Conservation (phyloP, 2,329 filamentous ascomycete genomes). For the Phaeoacremonium minimum region DNA sequence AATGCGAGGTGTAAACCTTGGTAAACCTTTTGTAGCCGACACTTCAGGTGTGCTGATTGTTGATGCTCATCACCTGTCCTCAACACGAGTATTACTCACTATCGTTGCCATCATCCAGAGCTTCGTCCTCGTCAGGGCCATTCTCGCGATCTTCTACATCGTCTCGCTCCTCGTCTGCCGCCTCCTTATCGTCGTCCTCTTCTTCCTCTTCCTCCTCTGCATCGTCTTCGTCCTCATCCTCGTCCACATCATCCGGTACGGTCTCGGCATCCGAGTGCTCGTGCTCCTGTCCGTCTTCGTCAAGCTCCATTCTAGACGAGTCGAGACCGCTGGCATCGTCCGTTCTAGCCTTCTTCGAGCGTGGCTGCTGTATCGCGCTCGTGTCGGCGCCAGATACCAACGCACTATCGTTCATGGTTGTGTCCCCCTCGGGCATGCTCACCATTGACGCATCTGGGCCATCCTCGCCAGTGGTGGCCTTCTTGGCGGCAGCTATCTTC, state of each 20-base stretch:
- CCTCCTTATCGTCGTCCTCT: constrained; percentile 40
- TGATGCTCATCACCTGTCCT: too few relatives aligned
- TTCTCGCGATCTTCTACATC: constrained; percentile 39
- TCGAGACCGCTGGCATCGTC: constrained; percentile 24
- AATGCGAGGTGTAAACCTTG: too few relatives aligned
- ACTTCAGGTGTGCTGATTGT: too few relatives aligned
- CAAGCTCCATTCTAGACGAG: constrained; percentile 43
- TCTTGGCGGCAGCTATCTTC: constrained; percentile 64
- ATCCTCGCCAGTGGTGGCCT: constrained; percentile 19
- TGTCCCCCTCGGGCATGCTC: constrained; percentile 12
- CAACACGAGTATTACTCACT: constrained; percentile 51
- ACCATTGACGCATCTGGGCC: constrained; percentile 21
- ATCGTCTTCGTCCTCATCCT: constrained; percentile 26
- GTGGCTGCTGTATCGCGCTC: constrained; percentile 15
- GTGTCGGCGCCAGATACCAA: constrained; percentile 1
- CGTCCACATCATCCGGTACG: constrained; percentile 21
- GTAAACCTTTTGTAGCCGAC: too few relatives aligned
- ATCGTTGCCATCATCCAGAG: constrained; percentile 55
- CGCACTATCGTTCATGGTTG: constrained; percentile 11
- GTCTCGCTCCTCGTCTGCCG: constrained; percentile 49
- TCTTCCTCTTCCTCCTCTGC: constrained; percentile 41
- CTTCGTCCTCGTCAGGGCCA: constrained; percentile 53
- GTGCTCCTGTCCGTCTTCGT: constrained; percentile 25
- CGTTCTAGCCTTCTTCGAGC: constrained; percentile 31
- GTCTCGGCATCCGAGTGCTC: constrained; percentile 30